phyloP scores from a whole-genome alignment of 805 yeast genomes.

The Lachancea sp. region DNA sequence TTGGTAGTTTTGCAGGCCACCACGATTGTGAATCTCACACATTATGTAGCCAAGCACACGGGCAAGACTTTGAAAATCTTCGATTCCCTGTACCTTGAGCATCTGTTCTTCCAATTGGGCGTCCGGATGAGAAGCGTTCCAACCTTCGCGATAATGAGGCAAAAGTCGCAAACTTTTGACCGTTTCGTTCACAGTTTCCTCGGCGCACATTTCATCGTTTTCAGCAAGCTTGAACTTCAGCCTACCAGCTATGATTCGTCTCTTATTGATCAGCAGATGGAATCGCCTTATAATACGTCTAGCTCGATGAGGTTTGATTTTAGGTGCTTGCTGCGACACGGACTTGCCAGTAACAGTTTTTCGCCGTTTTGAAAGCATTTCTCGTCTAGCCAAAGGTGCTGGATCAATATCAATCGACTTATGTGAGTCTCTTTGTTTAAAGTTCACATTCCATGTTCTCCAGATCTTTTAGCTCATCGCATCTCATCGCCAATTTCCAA shows the following conservation, averaged over 20 bases:
- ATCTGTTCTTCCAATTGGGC: slow-evolving; percentile 13
- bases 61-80: slow-evolving; percentile 18
- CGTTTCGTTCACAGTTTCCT: slow-evolving; percentile 17
- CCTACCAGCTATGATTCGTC: slow-evolving; percentile 35
- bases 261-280: slow-evolving; percentile 62
- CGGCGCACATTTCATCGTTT: slow-evolving; percentile 17
- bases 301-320: slow-evolving; percentile 63
- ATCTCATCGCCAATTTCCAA: slow-evolving; percentile 1
- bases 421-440: no score
- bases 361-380: slow-evolving; percentile 18
- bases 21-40: slow-evolving; percentile 54
- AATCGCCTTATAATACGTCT: slow-evolving; percentile 71
- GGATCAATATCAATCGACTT: no score
- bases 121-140: slow-evolving; percentile 9
- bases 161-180: slow-evolving; percentile 8
- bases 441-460: not conserved
- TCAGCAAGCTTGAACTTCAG: slow-evolving; percentile 21
- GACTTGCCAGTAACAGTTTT: slow-evolving; percentile 33
- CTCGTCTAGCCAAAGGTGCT: no score
- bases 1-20: slow-evolving; percentile 79
- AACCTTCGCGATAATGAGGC: slow-evolving; percentile 8
- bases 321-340: slow-evolving; percentile 35
- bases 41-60: slow-evolving; percentile 47
- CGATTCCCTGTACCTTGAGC: slow-evolving; percentile 7
- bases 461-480: slow-evolving; percentile 3